phyloP scores from a whole-genome alignment of 495 filamentous ascomycete species.

The Talaromyces nanjingensis region DNA sequence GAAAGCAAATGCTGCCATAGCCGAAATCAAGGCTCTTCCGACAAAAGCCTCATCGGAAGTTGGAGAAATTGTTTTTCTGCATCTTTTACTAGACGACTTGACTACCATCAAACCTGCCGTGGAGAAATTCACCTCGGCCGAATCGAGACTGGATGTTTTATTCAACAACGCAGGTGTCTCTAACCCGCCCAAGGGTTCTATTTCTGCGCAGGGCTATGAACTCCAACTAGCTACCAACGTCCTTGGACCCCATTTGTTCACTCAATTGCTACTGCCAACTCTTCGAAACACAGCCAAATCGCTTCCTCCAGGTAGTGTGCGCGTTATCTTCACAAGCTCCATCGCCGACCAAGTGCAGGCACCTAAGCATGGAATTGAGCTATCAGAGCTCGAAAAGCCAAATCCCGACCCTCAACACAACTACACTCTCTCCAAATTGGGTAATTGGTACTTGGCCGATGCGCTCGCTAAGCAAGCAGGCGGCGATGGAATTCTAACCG shows the following conservation, averaged over 20 bases:
- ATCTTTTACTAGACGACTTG: slow-evolving; percentile 43
- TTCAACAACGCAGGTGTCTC: slow-evolving; percentile 51
- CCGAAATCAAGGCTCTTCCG: slow-evolving; percentile 18
- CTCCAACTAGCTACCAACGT: slow-evolving; percentile 33
- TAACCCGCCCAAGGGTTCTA: slow-evolving; percentile 19
- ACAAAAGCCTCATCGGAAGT: slow-evolving; percentile 2
- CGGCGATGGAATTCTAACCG: slow-evolving; percentile 22
- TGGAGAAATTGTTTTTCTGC: slow-evolving; percentile 34
- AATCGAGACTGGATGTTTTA: slow-evolving; percentile 43
- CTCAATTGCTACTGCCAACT: slow-evolving; percentile 24
- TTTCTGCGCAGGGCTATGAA: slow-evolving; percentile 29
- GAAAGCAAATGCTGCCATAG: slow-evolving; percentile 28
- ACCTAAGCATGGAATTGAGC: slow-evolving; percentile 17
- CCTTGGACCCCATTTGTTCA: slow-evolving; percentile 28
- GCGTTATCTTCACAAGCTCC: slow-evolving; percentile 28
- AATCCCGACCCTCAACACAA: slow-evolving; percentile 11
- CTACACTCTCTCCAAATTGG: slow-evolving; percentile 19
- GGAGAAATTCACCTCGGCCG: slow-evolving; percentile 27
- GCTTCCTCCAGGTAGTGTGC: slow-evolving; percentile 13
- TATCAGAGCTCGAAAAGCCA: slow-evolving; percentile 18
- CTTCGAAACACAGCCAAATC: slow-evolving; percentile 16
- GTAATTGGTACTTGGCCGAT: slow-evolving; percentile 23
- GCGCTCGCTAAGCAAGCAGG: slow-evolving; percentile 10
- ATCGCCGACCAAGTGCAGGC: slow-evolving; percentile 17
- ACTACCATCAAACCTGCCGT: slow-evolving; percentile 40